A percentile compares a stretch with the other conserved stretches of the same genome.
These are phyloP conservation scores for Aspergillus aculeatus DNA, from an alignment of 2,329 filamentous ascomycete genomes.

Conservation along the genomic window DNA sequence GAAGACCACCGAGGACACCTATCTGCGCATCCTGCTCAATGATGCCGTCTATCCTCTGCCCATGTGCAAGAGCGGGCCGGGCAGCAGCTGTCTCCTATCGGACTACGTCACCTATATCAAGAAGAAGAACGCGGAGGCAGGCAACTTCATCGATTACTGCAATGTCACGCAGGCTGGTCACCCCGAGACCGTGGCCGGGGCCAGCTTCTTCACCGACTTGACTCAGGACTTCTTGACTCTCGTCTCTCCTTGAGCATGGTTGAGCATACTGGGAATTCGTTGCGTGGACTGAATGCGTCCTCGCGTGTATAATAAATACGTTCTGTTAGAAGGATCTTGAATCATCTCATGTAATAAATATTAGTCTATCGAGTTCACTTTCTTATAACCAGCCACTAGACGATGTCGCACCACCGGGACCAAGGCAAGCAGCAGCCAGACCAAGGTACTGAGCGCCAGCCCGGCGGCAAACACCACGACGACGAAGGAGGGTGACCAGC, in stretches of 20 bases:
- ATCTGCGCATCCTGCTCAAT: conserved; percentile 60
- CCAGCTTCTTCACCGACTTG: conserved; percentile 31
- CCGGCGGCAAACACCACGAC: not conserved
- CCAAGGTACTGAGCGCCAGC: not conserved
- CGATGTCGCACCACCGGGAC: not conserved
- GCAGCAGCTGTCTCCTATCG: conserved; percentile 51
- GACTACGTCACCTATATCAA: conserved; percentile 49
- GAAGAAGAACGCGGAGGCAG: conserved; percentile 49
- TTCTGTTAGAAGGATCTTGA: too few species aligned
- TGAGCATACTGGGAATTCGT: too few species aligned
- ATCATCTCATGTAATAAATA: too few species aligned
- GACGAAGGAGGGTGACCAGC: not conserved
- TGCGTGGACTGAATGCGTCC: too few species aligned
- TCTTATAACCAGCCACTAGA: not conserved
- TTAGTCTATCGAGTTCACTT: not conserved
- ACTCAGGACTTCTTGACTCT: conserved; percentile 28
- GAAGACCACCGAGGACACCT: conserved; percentile 32
- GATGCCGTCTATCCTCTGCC: conserved; percentile 62
- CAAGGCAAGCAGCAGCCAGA: not conserved
- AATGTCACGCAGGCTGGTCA: conserved; percentile 11
- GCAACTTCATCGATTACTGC: conserved; percentile 46
- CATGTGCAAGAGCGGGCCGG: conserved; percentile 56
- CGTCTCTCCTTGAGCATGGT: conserved; percentile 25
- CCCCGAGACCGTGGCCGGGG: conserved; percentile 16
- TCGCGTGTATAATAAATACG: too few species aligned